Evolutionary conservation across 2,329 filamentous ascomycete species (phyloP).

Genomic region (Talaromyces piceae): DNA sequence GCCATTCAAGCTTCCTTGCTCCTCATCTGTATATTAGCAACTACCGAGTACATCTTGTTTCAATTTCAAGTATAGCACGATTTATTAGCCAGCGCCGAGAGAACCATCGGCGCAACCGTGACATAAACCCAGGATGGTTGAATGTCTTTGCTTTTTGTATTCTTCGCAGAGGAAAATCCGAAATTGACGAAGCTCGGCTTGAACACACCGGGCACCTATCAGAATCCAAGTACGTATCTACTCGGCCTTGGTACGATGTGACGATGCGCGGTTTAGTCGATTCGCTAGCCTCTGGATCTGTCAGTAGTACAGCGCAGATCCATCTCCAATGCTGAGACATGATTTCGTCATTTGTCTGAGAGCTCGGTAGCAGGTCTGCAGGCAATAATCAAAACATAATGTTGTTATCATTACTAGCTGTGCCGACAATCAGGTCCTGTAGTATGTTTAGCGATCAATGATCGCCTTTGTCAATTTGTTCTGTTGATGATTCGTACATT

Average conservation of each 20-base stretch:
- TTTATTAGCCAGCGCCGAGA: neutral
- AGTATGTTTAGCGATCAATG: neutral
- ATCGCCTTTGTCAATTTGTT: neutral
- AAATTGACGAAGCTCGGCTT: neutral
- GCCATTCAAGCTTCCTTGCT: neutral
- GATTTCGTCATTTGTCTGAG: conserved; percentile 2
- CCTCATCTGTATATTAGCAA: neutral
- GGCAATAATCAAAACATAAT: too few relatives aligned
- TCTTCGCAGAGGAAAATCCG: too few relatives aligned
- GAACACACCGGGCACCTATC: neutral
- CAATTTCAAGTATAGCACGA: too few relatives aligned
- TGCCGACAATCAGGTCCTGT: neutral
- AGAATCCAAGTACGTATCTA: too few relatives aligned
- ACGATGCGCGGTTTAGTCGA: neutral
- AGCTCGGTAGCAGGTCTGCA: neutral
- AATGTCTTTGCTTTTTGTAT: neutral
- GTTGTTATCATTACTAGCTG: too few relatives aligned
- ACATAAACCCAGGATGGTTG: too few relatives aligned
- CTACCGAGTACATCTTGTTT: neutral
- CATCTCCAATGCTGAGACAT: neutral
- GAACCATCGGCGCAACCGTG: too few relatives aligned
- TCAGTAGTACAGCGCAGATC: neutral
- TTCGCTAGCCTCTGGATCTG: neutral
- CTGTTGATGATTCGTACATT: too few relatives aligned
- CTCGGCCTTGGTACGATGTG: neutral